Evolutionary conservation across 169 alveolate genomes (phyloP).

Genomic region (Eimeria acervulina): DNA sequence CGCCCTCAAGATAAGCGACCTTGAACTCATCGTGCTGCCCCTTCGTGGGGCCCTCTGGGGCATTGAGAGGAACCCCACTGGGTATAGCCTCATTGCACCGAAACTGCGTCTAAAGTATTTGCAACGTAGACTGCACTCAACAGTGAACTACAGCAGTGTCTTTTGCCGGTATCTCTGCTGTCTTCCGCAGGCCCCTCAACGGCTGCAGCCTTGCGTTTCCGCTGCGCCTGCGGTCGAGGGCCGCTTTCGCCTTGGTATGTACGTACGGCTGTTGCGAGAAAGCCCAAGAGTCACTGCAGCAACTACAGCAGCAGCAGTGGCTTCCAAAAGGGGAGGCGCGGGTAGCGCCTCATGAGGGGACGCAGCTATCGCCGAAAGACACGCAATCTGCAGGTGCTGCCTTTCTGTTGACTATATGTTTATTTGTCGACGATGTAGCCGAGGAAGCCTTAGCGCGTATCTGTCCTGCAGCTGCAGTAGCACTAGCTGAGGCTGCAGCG

Average conservation of each 20-base stretch:
- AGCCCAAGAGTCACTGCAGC: conserved; percentile 38
- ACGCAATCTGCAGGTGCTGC: neutral
- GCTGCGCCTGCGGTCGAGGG: conserved; percentile 30
- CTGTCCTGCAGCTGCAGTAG: conserved; percentile 48
- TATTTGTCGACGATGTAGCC: conserved; percentile 44
- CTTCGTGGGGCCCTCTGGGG: conserved; percentile 73
- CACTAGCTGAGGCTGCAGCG: conserved; percentile 49
- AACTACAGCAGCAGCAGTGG: conserved; percentile 18
- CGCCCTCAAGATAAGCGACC: conserved; percentile 47
- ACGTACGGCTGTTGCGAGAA: conserved; percentile 45
- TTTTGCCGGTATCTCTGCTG: neutral
- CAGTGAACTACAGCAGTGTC: neutral
- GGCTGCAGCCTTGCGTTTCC: conserved; percentile 64
- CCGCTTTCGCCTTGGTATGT: conserved; percentile 21
- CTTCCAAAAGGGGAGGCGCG: neutral
- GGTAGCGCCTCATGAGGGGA: conserved; percentile 2
- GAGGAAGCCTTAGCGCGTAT: conserved; percentile 5
- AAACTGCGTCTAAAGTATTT: neutral
- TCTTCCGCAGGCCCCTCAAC: conserved; percentile 47
- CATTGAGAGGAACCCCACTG: conserved; percentile 1
- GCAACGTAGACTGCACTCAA: neutral
- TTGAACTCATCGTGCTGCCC: conserved; percentile 14
- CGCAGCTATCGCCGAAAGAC: neutral
- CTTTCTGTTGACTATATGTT: conserved; percentile 21
- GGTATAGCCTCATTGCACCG: neutral